Evolutionary conservation across 2,329 filamentous ascomycete species (phyloP), one percentile per base, ranked within the genome.

Genomic region (Ceratocystis destructans): DNA sequence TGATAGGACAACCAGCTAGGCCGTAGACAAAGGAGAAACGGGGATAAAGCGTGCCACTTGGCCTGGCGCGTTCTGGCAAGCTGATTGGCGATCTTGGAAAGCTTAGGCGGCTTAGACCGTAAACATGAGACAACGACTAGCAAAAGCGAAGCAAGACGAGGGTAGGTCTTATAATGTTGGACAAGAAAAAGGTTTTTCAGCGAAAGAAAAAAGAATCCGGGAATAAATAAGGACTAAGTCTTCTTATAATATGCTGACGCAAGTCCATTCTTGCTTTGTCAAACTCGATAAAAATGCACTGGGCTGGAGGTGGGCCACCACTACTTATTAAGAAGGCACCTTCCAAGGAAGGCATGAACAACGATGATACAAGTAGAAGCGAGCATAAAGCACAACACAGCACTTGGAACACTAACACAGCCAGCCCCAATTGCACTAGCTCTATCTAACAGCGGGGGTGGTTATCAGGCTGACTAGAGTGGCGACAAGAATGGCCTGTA

Each of bases 121-220:
- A 59, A 59, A 59, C 15, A 37, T 59, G 55, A 59, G 55, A 59
- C 55, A 59, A 37, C n/a, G 31, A 20, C 55, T 33, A 17, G 61
- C 45, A 25, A 62, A 44, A 62, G 33, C 20, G 61, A 31, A 31
- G 44, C 22, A 44, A 28, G n/a, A 25, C 15, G 22, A n/a, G 15
- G 20, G 22, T 20, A 28, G 55, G n/a, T 37, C 33, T 25, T 28
- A n/a, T 46, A 48, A 31, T n/a, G 28, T 28, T 20, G 7, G 28
- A 62, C 31, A 66, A 50, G 25, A 57, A 10, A 12, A 53, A 57
- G 28, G 15, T 12, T 28, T 53, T n/a, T 12, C 7, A n/a, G 5
- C n/a, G 33, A 45, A n/a, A 17, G 17, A 63, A n/a, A 46, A 44
- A 55, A 66, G 17, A 64, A 25, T 22, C 31, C 20, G 64, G 68